Base-by-base conservation (phyloP, 129 eudicot genomes). In the Chrysanthemum makinoi region DNA sequence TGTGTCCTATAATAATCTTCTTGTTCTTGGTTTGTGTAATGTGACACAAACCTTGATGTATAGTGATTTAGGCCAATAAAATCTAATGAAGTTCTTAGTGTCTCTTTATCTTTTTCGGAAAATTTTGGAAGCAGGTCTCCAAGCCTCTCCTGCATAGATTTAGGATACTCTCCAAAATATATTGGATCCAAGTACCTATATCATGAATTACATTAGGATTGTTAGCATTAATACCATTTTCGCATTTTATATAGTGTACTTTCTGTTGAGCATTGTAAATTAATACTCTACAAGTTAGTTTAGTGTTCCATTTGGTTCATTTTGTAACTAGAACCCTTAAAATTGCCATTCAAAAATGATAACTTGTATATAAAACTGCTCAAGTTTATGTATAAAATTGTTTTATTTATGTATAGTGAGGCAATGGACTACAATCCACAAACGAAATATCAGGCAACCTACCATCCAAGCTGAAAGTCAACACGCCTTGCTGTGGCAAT, bases 401-500 rank as follows among this genome's bases (percentile, higher is more conserved):
- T 35, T 35, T 35, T 6, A 6, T 33, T 33, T 33, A 33, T 35
- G 6, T 35, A 4, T 4, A 33, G 7, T 33, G 43, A 6, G 49
- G 46, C 11, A 43, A 19, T 62, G 66, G 50, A 18, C 19, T 10
- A 53, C 49, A 54, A 28, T 35, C 8, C 66, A 56, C 16, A 63
- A 71, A 52, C 10, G 1, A 54, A 62, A 49, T 62, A 53, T 63
- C 33, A 59, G 77, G 39, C 43, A 47, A 62, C 69, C n/a, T 80
- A 89, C 96, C 96, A 89, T 78, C 96, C 96, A 48, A 89, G 79
- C 74, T 89, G 96, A 81, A 89, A 89, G 80, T 83, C 96, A 59
- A 89, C 65, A 55, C 92, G 90, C 79, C 96, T 80, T 78, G 78
- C 79, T 18, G 96, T 86, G 35, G 96, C 96, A 77, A 8, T 72